Base-by-base conservation (phyloP, 805 yeast species). In the Kuraishia hungarica region DNA sequence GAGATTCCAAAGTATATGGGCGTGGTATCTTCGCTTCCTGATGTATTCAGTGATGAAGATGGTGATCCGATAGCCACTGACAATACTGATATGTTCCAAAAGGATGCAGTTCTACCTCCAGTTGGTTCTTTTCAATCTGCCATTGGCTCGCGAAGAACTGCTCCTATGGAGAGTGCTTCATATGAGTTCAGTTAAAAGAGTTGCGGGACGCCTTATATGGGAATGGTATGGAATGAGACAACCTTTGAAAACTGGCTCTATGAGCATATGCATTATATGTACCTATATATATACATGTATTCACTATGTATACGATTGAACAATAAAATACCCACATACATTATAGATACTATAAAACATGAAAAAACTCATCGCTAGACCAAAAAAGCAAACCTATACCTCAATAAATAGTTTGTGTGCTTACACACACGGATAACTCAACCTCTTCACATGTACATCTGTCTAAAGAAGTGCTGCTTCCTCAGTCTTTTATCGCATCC, bases 391-490 rank as follows among this genome's bases (percentile, higher is more conserved):
- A 35, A 35, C 43, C 29, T 26, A 26, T 6, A 26, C 29, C 29
- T 26, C 10, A 6, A 26, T n/a, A n/a, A n/a, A n/a, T n/a, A n/a
- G n/a, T n/a, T 10, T 26, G 29, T 26, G 29, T 6, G 29, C 10
- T 10, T 26, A 10, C 29, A 26, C 29, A 26, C 29, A 26, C 10
- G 10, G 29, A 26, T 26, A 26, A 26, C 29, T 26, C 29, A 5
- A 6, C 5, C 5, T 26, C 29, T 26, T 55, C 58, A 73, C 21
- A 77, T 64, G 60, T 68, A 86, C 39, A 84, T 65, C 63, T 86
- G 90, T 29, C 76, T 73, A 66, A 86, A 83, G 22, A 74, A 76
- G 54, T 73, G 78, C 47, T 76, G 76, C 0, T 74, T 72, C 15
- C 77, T 73, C 46, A 84, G 68, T 26, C 64, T 59, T 24, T 67